Evolutionary conservation across 2,329 filamentous ascomycete species (phyloP), one percentile per base, ranked within the genome.

Genomic region (Ceratocystis eucalypticola): DNA sequence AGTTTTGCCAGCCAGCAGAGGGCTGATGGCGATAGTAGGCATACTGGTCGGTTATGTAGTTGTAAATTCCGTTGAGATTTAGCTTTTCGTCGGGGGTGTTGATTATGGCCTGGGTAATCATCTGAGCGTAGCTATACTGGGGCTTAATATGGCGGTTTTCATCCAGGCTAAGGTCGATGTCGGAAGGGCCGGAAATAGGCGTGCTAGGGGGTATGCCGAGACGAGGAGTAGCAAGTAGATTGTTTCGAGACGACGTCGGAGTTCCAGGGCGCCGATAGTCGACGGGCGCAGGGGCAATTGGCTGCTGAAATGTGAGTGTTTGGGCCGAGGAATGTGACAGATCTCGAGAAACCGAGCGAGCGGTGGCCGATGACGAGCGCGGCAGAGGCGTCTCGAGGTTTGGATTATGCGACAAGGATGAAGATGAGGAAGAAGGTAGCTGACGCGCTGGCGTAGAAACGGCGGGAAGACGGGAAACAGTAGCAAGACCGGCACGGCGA

Each of bases 71-170:
- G 71, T 88, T 88, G 61, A 99, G 77, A 2, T 94, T 96, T 65
- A 96, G 81, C 75, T 95, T 95, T 74, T 95, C 88, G 68, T 96
- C 91, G 0, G 85, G 80, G 1, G 88, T 92, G 45, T 88, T 89
- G 70, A 96, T 82, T 69, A 99, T 97, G 1, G 94, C 94, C 76
- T 97, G 94, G 0, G 91, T 94, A 70, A 99, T 99, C 80, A 99
- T 85, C 74, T 96, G 91, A 2, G 94, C 92, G 76, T 99, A 99
- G 75, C 93, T 97, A 75, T 89, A 96, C 59, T 92, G 89, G 1
- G 94, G 95, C 75, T 99, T 99, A 72, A 97, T 84, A 70, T 96
- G 91, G 74, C 89, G 89, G 70, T 92, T 90, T 37, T 87, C 84
- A 70, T 97, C 92, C 44, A 87, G 81, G 72, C 90, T 92, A 69